Conservation (phyloP, 441 rosid species). For the Brassica balearica region DNA sequence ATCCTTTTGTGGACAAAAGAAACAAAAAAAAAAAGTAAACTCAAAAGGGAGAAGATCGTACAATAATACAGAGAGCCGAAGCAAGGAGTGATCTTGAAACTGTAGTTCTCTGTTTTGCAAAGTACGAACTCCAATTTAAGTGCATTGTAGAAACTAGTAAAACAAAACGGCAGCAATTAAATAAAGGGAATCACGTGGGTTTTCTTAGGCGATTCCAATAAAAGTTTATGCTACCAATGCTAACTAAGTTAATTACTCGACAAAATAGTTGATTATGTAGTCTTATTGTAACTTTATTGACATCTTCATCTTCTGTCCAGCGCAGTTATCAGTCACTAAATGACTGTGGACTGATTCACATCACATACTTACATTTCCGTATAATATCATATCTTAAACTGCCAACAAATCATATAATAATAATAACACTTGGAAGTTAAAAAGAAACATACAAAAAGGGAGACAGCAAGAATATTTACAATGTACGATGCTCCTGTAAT, state of each 20-base stretch:
- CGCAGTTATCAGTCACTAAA: not conserved
- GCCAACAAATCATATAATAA: not conserved
- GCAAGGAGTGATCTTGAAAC: conserved; percentile 24
- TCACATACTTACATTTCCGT: not conserved
- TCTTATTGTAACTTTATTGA: not conserved
- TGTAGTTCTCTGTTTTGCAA: not conserved
- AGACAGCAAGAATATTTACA: conserved; percentile 28
- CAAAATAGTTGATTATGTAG: not conserved
- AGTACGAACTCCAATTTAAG: conserved; percentile 4
- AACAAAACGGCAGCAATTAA: not conserved
- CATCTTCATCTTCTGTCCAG: conserved; percentile 8
- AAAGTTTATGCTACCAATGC: conserved; percentile 16
- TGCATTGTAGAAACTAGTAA: conserved; percentile 43
- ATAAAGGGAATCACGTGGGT: conserved; percentile 31
- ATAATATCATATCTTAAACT: conserved; percentile 8
- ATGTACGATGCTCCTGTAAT: conserved; percentile 2
- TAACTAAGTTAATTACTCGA: conserved; percentile 6
- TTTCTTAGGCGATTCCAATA: conserved; percentile 25
- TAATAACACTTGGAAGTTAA: not conserved
- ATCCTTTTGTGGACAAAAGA: too few species aligned
- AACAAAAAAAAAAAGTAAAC: too few species aligned
- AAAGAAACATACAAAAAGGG: conserved; percentile 7
- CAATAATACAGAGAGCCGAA: conserved; percentile 36
- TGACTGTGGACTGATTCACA: not conserved
- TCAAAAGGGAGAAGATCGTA: conserved; percentile 12